phyloP scores from a whole-genome alignment of 2,329 filamentous ascomycete genomes.

The Xylaria sp. region DNA sequence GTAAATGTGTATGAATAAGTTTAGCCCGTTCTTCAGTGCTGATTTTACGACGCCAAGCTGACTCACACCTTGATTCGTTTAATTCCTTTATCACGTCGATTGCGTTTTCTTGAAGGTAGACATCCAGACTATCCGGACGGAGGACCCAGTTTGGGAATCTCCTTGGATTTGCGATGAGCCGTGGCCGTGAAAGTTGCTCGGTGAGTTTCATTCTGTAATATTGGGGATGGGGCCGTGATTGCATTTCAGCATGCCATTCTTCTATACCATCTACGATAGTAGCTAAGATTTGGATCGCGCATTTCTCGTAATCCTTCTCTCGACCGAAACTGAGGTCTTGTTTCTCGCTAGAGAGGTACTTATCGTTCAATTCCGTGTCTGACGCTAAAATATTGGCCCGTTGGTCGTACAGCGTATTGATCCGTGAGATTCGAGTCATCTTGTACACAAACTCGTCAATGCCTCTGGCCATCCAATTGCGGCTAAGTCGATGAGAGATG shows the following conservation, averaged over 20 bases:
- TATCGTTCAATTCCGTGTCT: not conserved
- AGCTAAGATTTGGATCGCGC: conserved; percentile 8
- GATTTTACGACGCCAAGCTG: conserved; percentile 1
- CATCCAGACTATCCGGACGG: not conserved
- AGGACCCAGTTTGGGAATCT: conserved; percentile 11
- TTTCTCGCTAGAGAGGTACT: not conserved
- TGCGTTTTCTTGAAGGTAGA: not conserved
- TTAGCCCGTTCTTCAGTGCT: not conserved
- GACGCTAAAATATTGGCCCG: not conserved
- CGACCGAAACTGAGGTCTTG: not conserved
- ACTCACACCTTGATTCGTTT: not conserved
- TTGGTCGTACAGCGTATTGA: not conserved
- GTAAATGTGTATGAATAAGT: conserved; percentile 1
- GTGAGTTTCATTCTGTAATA: not conserved
- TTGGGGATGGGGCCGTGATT: not conserved
- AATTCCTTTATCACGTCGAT: conserved; percentile 1
- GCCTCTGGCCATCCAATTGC: not conserved
- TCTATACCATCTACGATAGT: not conserved
- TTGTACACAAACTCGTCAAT: conserved; percentile 5
- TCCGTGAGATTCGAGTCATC: conserved; percentile 5
- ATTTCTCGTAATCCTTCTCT: not conserved
- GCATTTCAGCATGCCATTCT: not conserved
- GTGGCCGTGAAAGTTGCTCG: not conserved
- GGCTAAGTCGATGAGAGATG: not conserved
- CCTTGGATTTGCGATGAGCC: not conserved